phyloP scores from a whole-genome alignment of 306 rosid species.

The Echinosophora koreensis region DNA sequence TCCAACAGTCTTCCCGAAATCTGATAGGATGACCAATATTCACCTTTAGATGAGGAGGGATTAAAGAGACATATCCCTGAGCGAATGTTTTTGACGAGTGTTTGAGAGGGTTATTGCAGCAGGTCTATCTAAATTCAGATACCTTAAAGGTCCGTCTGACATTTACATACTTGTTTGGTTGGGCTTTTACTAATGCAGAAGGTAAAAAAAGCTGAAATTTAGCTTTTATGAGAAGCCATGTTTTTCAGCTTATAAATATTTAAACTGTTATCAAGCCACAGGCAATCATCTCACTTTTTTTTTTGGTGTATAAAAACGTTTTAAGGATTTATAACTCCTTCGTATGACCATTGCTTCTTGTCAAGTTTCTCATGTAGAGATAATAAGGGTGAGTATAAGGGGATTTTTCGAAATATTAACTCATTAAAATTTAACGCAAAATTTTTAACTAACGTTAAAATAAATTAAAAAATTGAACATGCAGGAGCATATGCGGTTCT shows the following conservation, averaged over 20 bases:
- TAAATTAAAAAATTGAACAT: not conserved
- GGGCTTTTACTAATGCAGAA: too few species aligned
- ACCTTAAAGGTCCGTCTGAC: not conserved
- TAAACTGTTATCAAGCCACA: not conserved
- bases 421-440: not conserved
- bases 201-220: too few species aligned
- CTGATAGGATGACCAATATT: not conserved
- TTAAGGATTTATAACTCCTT: not conserved
- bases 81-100: not conserved
- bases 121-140: not conserved
- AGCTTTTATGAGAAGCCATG: too few species aligned
- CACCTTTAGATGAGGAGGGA: not conserved
- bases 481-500: not conserved
- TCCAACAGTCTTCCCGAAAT: not conserved
- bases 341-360: not conserved
- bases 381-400: not conserved
- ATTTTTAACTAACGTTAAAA: slow-evolving; percentile 3
- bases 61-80: not conserved
- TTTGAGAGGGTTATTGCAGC: not conserved
- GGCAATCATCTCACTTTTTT: not conserved
- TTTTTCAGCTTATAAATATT: too few species aligned
- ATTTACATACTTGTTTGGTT: too few species aligned
- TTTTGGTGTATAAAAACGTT: not conserved
- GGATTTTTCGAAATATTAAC: not conserved
- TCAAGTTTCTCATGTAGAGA: not conserved